These are phyloP conservation scores for Sugiyamaella floridensis DNA, from an alignment of 805 yeast species.

Conservation along the genomic window DNA sequence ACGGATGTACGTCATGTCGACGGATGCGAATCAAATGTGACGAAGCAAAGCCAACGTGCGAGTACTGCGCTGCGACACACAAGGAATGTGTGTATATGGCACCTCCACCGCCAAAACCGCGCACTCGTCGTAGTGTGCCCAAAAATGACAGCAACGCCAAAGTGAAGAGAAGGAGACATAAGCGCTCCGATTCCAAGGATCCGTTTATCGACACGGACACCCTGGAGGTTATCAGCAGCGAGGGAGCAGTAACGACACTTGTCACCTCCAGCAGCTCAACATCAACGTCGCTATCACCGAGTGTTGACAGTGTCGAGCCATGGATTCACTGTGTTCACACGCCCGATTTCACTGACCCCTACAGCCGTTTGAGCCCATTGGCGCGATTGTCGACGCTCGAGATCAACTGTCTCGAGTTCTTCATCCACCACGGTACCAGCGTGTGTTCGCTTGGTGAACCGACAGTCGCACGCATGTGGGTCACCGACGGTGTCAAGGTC, in stretches of 20 bases:
- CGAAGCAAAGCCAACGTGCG: slow-evolving; percentile 15
- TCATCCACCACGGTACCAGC: not conserved
- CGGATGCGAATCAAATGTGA: slow-evolving; percentile 16
- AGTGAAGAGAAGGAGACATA: not conserved
- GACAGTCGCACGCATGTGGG: not conserved
- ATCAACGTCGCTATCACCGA: not conserved
- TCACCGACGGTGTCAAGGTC: not conserved
- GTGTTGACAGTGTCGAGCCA: not conserved
- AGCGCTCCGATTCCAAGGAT: not conserved
- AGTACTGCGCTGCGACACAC: slow-evolving; percentile 11
- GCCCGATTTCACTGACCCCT: not conserved
- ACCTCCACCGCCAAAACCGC: slow-evolving; percentile 3
- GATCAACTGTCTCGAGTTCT: not conserved
- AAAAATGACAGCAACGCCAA: not conserved
- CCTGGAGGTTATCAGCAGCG: not conserved
- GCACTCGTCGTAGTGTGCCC: not conserved
- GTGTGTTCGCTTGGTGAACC: not conserved
- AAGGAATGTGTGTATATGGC: slow-evolving; percentile 11
- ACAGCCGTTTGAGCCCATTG: not conserved
- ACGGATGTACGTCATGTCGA: slow-evolving; percentile 17
- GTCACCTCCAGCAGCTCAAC: not conserved
- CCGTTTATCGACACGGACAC: not conserved
- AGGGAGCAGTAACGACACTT: not conserved
- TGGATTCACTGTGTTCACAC: not conserved
- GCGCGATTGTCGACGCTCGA: not conserved